phyloP scores from a whole-genome alignment of 2,329 filamentous ascomycete species.

The Phyllosticta citriasiana region DNA sequence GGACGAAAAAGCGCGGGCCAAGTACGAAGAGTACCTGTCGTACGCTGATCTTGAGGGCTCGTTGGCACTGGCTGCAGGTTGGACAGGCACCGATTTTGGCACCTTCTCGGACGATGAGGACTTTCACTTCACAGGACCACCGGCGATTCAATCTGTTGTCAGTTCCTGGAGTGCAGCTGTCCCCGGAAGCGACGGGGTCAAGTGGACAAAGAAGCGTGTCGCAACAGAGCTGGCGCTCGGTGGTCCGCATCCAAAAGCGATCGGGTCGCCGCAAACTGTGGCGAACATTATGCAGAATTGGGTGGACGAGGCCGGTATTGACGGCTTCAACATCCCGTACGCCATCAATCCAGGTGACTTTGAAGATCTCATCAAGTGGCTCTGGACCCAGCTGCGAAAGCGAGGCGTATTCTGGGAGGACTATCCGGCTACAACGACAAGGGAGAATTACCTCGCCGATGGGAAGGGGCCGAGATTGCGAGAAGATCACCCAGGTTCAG shows the following conservation, averaged over 20 bases:
- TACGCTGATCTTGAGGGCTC: constrained; percentile 58
- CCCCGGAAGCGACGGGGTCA: constrained; percentile 8
- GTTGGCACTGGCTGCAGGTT: constrained; percentile 60
- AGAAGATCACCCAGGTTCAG: no score
- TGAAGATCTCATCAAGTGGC: constrained; percentile 17
- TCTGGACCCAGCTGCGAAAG: constrained; percentile 42
- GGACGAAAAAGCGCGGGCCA: constrained; percentile 54
- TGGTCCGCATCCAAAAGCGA: constrained; percentile 54
- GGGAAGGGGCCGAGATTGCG: no score
- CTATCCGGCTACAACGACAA: constrained; percentile 28
- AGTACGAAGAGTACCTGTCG: constrained; percentile 50
- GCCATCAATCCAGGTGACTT: constrained; percentile 17
- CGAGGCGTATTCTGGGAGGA: constrained; percentile 50
- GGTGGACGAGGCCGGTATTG: constrained; percentile 58
- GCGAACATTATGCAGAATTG: constrained; percentile 59
- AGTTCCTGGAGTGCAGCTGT: constrained; percentile 10
- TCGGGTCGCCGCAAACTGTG: constrained; percentile 55
- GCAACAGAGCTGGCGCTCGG: constrained; percentile 59
- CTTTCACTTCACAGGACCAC: constrained; percentile 23
- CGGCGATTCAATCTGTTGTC: not conserved
- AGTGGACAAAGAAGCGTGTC: constrained; percentile 61
- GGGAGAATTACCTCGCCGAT: no score
- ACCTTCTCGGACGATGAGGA: constrained; percentile 55
- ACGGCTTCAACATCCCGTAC: constrained; percentile 59
- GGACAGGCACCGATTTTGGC: constrained; percentile 58